These are phyloP conservation scores for Fusarium nanum DNA, from an alignment of 2,329 filamentous ascomycete species.

Conservation along the genomic window DNA sequence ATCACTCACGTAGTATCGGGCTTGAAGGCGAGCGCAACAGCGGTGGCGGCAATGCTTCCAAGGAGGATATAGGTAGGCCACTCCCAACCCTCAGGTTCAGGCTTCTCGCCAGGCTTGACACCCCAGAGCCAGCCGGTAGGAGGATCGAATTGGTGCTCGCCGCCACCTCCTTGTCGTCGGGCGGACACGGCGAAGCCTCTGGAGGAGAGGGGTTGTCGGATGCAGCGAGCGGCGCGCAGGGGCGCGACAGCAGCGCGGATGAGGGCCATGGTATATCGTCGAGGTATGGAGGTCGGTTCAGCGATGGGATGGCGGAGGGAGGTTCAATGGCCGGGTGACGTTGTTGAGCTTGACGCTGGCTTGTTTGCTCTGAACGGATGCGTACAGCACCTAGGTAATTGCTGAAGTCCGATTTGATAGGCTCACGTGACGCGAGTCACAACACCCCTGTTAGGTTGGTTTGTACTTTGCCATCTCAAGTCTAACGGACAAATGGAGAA, in stretches of 20 bases:
- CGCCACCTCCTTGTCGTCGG: slow-evolving; percentile 56
- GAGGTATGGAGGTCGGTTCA: slow-evolving; percentile 22
- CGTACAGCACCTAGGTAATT: slow-evolving; percentile 33
- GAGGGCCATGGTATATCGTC: slow-evolving; percentile 50
- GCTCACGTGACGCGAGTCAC: slow-evolving; percentile 39
- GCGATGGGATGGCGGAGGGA: slow-evolving; percentile 40
- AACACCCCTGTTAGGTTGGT: slow-evolving; percentile 1
- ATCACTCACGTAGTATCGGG: slow-evolving; percentile 94
- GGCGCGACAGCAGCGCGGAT: slow-evolving; percentile 53
- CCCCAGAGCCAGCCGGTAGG: slow-evolving; percentile 94
- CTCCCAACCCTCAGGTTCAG: slow-evolving; percentile 97
- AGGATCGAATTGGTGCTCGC: slow-evolving; percentile 85
- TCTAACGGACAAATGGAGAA: slow-evolving; percentile 10
- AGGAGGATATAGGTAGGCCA: slow-evolving; percentile 86
- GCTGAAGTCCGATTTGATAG: slow-evolving; percentile 40
- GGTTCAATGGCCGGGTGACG: slow-evolving; percentile 48
- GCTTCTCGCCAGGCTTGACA: slow-evolving; percentile 93
- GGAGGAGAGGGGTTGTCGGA: slow-evolving; percentile 50
- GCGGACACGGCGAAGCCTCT: slow-evolving; percentile 60
- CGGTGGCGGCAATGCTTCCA: slow-evolving; percentile 77
- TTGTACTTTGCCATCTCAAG: slow-evolving; percentile 4
- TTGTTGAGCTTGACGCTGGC: slow-evolving; percentile 38
- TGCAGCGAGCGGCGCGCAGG: slow-evolving; percentile 54
- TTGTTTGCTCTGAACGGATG: slow-evolving; percentile 39
- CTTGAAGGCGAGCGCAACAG: slow-evolving; percentile 92